A percentile compares a stretch with the other conserved stretches of the same genome.
Conservation (phyloP, 75 land plant species). For the Picea glauca region DNA sequence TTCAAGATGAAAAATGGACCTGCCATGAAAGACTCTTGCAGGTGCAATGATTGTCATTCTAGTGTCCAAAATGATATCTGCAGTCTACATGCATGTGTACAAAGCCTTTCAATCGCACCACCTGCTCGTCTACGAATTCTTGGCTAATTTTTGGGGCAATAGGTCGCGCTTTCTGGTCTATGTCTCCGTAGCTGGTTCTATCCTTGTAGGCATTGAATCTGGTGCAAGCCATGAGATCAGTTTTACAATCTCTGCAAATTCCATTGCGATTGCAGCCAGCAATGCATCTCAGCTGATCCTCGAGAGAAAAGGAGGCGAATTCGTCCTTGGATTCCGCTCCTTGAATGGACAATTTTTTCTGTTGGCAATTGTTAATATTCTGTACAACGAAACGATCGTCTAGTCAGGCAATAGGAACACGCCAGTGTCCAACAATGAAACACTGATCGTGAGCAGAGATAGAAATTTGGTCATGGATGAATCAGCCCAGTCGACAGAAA, state of each 20-base stretch:
- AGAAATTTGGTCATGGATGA: background rate
- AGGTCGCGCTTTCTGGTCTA: too few species aligned
- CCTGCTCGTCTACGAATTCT: too few species aligned
- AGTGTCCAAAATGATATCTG: too few species aligned
- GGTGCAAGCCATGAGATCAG: background rate
- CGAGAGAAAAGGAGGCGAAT: background rate
- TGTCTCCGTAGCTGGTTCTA: too few species aligned
- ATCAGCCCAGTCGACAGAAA: background rate
- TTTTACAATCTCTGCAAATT: background rate
- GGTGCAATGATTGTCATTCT: too few species aligned
- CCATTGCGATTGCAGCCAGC: background rate
- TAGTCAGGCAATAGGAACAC: background rate
- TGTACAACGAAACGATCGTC: slow-evolving; percentile 2
- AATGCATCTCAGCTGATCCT: background rate
- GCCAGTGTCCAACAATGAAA: background rate
- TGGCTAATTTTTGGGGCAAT: too few species aligned
- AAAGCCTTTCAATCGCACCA: too few species aligned
- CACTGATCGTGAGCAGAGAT: too few species aligned
- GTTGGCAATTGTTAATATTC: background rate
- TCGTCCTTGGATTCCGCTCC: background rate
- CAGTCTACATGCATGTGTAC: too few species aligned
- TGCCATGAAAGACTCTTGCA: too few species aligned
- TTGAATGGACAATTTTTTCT: background rate
- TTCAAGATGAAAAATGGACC: too few species aligned
- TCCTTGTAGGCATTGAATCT: too few species aligned